Evolutionary conservation across 192 early-diverging fungal species (phyloP), one percentile per base, ranked within the genome.

Genomic region (Ramicandelaber brevisporus): DNA sequence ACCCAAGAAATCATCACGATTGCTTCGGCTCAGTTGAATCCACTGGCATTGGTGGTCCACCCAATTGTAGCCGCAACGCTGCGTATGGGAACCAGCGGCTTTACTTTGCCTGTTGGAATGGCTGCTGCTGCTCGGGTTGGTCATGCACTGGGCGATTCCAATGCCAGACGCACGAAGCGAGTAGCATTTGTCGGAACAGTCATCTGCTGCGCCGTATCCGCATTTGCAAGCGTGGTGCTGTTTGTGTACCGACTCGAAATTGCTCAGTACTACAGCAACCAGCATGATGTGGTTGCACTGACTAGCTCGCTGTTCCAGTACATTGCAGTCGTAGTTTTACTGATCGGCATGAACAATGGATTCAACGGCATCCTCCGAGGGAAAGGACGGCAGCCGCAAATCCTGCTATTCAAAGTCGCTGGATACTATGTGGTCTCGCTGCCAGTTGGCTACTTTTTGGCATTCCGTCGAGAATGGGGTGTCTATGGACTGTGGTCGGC

Each of bases 41-140:
- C n/a, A n/a, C n/a, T n/a, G n/a, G n/a, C n/a, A n/a, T n/a, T n/a
- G n/a, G n/a, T n/a, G n/a, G n/a, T n/a, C n/a, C n/a, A n/a, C n/a
- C n/a, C n/a, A n/a, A n/a, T n/a, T n/a, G n/a, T n/a, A n/a, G n/a
- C n/a, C n/a, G n/a, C n/a, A n/a, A n/a, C n/a, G n/a, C n/a, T n/a
- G n/a, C n/a, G n/a, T n/a, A n/a, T n/a, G n/a, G n/a, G n/a, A n/a
- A n/a, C n/a, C n/a, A n/a, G n/a, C n/a, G n/a, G n/a, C n/a, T n/a
- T 84, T 20, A 82, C 84, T 5, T 48, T 26, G 2, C 43, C 43
- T 7, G 51, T 89, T 17, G 54, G 70, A 10, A 56, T 93, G 14
- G 77, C 73, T 1, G 61, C 67, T 0, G 70, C 76, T 14, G 82
- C 79, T 34, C 63, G 90, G 4, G 63, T 92, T 11, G 87, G 76